phyloP scores from a whole-genome alignment of 2,329 filamentous ascomycete species.

The Aspergillus persii region DNA sequence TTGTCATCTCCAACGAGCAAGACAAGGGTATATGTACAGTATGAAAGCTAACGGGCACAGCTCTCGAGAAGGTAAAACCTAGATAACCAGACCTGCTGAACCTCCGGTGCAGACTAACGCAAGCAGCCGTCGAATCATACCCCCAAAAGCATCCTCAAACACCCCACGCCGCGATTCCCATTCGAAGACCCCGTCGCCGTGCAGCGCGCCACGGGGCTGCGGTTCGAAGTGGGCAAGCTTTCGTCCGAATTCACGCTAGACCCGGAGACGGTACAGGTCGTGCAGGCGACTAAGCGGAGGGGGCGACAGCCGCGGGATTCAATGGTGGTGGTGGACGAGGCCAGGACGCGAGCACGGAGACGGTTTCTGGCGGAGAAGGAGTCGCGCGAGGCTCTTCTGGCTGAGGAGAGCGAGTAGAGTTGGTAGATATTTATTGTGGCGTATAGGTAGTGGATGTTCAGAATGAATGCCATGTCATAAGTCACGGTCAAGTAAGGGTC shows the following conservation, averaged over 20 bases:
- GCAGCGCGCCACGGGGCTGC: background rate
- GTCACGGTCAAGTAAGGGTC: background rate
- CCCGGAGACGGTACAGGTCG: constrained; percentile 6
- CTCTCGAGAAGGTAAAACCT: too few species aligned
- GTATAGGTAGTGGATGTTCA: background rate
- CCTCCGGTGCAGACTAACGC: background rate
- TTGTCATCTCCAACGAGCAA: background rate
- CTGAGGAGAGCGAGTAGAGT: background rate
- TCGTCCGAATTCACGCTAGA: background rate
- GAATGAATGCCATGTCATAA: background rate
- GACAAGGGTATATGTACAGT: background rate
- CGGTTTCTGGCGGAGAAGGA: background rate
- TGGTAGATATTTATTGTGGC: background rate
- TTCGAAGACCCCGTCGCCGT: constrained; percentile 1
- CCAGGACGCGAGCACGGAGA: background rate
- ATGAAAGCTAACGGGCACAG: background rate
- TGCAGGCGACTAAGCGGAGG: constrained; percentile 7
- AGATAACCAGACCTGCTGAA: too few species aligned
- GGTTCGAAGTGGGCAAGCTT: constrained; percentile 2
- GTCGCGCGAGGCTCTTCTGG: background rate
- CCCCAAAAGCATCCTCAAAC: constrained; percentile 11
- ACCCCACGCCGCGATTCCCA: constrained; percentile 8
- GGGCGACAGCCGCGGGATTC: background rate
- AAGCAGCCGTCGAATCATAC: background rate
- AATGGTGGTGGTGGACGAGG: background rate